Base-by-base conservation (phyloP, 2,329 filamentous ascomycete genomes). In the Ustilaginoidea virens region DNA sequence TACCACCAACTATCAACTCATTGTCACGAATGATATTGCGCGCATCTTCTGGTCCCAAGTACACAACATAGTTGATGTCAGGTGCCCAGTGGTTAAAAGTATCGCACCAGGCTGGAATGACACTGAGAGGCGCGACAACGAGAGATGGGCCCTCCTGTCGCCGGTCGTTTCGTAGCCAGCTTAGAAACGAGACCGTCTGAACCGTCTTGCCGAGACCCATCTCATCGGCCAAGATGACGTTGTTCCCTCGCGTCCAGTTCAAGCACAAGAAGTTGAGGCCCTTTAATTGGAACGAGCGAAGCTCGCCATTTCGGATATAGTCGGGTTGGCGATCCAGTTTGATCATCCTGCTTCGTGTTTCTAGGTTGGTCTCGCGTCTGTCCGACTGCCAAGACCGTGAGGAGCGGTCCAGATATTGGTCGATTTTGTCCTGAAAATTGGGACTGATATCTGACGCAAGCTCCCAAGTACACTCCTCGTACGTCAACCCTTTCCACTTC, bases 181-280 rank as follows among this genome's bases (percentile, higher is more conserved):
- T 94, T 52, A 98, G 78, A 51, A 96, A 96, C 0, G 87, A 76
- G 17, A 98, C 86, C 1, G 87, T 94, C 56, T 98, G 90, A 1
- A 98, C 90, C 0, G 90, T 98, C 59, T 98, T 98, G 17, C 90
- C 90, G 10, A 98, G 66, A 43, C 90, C 90, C 90, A 98, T 98
- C 56, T 98, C 90, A 49, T 98, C 90, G 27, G 90, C 90, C 30
- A 98, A 68, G 43, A 98, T 94, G 46, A 96, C 90, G 43, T 96
- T 98, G 52, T 90, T 90, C 31, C 74, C 76, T 45, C 80, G 77
- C 30, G 80, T 82, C 92, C 92, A 98, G 54, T 96, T 93, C 55
- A 92, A 83, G 25, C 82, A 82, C 37, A 98, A 63, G 53, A 94
- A 98, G 58, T 96, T 96, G 35, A 98, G 62, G 17, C 92, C 90